A percentile compares a stretch with the other conserved stretches of the same genome.
Evolutionary conservation across 1,139 yeast species (phyloP).

Genomic region (Meyerozyma elateridarum): DNA sequence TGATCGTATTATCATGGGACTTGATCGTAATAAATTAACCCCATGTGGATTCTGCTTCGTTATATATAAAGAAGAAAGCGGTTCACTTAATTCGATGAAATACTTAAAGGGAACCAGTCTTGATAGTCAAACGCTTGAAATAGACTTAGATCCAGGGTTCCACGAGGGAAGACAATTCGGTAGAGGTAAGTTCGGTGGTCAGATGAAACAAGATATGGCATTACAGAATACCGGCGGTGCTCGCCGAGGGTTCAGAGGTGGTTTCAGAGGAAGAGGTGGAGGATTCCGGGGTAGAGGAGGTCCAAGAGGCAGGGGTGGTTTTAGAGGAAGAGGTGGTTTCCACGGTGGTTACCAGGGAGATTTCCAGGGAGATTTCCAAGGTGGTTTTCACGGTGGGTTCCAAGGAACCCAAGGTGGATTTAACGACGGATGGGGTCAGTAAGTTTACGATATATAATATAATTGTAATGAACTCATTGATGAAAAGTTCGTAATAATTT

Average conservation of each 20-base stretch:
- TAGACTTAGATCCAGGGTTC: constrained; percentile 93
- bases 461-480: too few relatives aligned
- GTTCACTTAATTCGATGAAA: constrained; percentile 77
- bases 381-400: too few relatives aligned
- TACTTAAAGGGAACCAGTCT: constrained; percentile 75
- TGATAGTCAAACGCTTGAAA: constrained; percentile 73
- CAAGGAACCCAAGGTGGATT: too few relatives aligned
- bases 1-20: constrained; percentile 83
- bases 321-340: constrained; percentile 22
- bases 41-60: constrained; percentile 97
- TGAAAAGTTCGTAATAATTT: too few relatives aligned
- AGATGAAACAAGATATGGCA: constrained; percentile 39
- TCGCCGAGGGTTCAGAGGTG: constrained; percentile 17
- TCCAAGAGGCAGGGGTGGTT: constrained; percentile 16
- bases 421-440: too few relatives aligned
- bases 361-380: too few relatives aligned
- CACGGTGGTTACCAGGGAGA: constrained; percentile 16
- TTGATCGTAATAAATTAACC: constrained; percentile 79
- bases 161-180: constrained; percentile 93
- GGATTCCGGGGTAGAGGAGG: constrained; percentile 13
- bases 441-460: too few relatives aligned
- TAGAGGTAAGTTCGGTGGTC: constrained; percentile 89
- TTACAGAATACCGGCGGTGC: constrained; percentile 15
- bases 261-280: constrained; percentile 17
- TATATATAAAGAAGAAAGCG: constrained; percentile 60